Base-by-base conservation (phyloP, 176 grass and related monocot species). In the Raddia distichophylla region DNA sequence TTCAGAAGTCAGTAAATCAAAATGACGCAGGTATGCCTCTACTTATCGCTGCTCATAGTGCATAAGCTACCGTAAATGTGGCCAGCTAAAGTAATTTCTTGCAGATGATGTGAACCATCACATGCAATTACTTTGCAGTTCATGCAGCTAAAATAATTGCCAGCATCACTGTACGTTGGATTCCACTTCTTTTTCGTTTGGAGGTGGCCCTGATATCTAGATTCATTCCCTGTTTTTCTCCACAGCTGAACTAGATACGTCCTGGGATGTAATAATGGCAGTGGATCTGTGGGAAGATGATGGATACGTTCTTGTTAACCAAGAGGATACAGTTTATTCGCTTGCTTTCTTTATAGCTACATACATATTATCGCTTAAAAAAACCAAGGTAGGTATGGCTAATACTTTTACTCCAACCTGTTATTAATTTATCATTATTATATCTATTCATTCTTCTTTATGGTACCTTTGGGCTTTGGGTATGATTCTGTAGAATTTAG, bases 331-430 rank as follows among this genome's bases (percentile, higher is more conserved):
- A 67, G 89, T 89, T 71, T 88, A 98, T 67, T 86, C 90, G 53
- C 82, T 98, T 69, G 85, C 92, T 50, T 90, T 77, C 60, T 98
- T 95, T 86, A 88, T 95, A 87, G 93, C 95, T n/a, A 82, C 90
- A 65, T 98, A 93, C 77, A 79, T 98, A 69, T 52, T 90, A 52
- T 88, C 95, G 4, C 84, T 98, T 43, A 85, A 83, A 74, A 57
- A 84, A 77, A 91, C 95, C 58, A 91, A 95, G 85, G 95, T 98
- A 80, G 9, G 32, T 68, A 72, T 67, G n/a, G 35, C 68, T 63
- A 10, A 22, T 70, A 12, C 44, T 73, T 72, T 15, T 34, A 49
- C 57, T 52, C 17, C 32, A 63, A 20, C 48, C 8, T 84, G 49
- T 7, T 55, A 48, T 27, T 1, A 27, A 27, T 27, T 27, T 27